phyloP scores from a whole-genome alignment of 2,329 filamentous ascomycete species.

The Colletotrichum sidae region DNA sequence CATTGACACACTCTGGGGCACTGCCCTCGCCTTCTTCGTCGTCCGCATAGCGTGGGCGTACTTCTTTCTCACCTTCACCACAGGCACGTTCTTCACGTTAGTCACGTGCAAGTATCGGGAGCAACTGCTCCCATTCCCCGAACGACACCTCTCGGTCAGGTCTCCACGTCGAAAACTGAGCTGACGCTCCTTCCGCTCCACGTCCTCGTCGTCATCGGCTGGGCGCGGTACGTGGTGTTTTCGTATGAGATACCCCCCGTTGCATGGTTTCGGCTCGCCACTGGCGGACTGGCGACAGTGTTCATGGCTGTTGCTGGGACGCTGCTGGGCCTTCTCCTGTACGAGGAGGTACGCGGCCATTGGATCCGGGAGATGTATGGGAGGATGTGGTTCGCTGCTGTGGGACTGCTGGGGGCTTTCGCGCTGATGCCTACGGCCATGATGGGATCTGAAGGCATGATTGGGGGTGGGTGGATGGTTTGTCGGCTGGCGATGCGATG shows the following conservation, averaged over 20 bases:
- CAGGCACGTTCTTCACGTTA: conserved; percentile 38
- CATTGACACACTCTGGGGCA: conserved; percentile 52
- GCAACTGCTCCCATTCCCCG: background rate
- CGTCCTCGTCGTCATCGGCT: conserved; percentile 2
- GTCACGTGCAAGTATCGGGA: conserved; percentile 9
- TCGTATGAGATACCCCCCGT: conserved; percentile 32
- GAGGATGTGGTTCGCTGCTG: background rate
- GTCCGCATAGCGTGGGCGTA: conserved; percentile 47
- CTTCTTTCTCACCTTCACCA: conserved; percentile 43
- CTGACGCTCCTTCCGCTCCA: conserved; percentile 13
- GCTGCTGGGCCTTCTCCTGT: conserved; percentile 9
- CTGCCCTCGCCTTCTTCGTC: conserved; percentile 50
- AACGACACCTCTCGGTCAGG: conserved; percentile 2
- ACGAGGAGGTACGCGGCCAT: conserved; percentile 4
- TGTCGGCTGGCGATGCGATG: background rate
- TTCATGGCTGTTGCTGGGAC: conserved; percentile 9
- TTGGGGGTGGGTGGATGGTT: background rate
- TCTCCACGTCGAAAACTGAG: background rate
- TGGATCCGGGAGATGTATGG: conserved; percentile 18
- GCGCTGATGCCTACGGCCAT: no score
- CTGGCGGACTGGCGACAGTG: conserved; percentile 23
- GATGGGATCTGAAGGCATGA: no score
- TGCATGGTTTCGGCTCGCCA: conserved; percentile 30
- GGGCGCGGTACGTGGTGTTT: conserved; percentile 22
- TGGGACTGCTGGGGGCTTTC: no score